These are phyloP conservation scores for Ophiocordyceps sinensis DNA, from an alignment of 2,329 filamentous ascomycete species.

Conservation along the genomic window DNA sequence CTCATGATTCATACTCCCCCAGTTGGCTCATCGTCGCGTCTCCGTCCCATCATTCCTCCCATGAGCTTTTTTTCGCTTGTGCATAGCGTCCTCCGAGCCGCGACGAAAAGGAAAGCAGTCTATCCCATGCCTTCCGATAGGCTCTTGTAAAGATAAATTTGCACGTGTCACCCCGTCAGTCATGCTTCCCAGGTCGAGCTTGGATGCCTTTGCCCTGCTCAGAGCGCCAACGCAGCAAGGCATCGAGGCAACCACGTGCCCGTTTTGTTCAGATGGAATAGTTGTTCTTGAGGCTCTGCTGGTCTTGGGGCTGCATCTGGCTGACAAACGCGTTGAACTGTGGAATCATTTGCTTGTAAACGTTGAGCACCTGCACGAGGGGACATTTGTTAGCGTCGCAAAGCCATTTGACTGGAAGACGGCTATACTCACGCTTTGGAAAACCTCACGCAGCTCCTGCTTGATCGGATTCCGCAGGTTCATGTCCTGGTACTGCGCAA, in stretches of 20 bases:
- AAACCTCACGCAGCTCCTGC: conserved; percentile 53
- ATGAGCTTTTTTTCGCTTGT: not conserved
- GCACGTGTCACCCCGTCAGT: not conserved
- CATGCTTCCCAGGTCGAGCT: not conserved
- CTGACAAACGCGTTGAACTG: conserved; percentile 40
- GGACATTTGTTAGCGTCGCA: not conserved
- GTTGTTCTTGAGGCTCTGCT: conserved; percentile 30
- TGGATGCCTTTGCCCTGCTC: not conserved
- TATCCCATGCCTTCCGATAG: conserved; percentile 1
- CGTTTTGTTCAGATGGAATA: conserved; percentile 26
- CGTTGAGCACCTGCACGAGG: conserved; percentile 29
- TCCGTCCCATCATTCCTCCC: too few species aligned
- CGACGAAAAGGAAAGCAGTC: conserved; percentile 11
- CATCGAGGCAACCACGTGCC: not conserved
- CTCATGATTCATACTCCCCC: too few species aligned
- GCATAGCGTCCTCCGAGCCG: conserved; percentile 2
- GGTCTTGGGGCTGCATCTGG: conserved; percentile 34
- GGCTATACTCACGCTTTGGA: conserved; percentile 51
- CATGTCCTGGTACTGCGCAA: conserved; percentile 62
- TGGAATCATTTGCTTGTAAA: conserved; percentile 45
- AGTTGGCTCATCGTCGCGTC: too few species aligned
- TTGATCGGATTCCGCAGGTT: conserved; percentile 45
- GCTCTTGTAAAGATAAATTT: not conserved
- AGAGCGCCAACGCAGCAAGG: not conserved
- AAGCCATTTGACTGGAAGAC: not conserved